Evolutionary conservation across 768 basidiomycete species (phyloP).

Genomic region (Kwoniella newhampshirensis): DNA sequence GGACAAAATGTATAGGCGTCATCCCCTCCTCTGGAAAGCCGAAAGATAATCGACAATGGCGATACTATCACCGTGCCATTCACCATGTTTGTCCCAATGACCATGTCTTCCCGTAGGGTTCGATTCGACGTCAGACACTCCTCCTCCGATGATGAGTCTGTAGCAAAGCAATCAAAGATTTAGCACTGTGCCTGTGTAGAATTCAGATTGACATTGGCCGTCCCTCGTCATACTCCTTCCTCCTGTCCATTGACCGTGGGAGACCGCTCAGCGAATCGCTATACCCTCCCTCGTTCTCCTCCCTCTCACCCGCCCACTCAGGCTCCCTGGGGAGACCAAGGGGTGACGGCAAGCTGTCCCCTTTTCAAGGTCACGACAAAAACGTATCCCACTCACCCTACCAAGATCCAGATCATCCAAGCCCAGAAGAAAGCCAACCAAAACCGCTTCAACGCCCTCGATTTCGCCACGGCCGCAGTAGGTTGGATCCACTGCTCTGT

Average conservation of each 20-base stretch:
- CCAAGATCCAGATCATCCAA: slow-evolving; percentile 44
- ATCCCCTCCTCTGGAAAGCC: too few species aligned
- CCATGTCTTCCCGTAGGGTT: slow-evolving; percentile 32
- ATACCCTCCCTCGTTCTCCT: background rate
- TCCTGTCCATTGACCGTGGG: background rate
- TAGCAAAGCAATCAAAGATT: too few species aligned
- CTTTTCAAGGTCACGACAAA: too few species aligned
- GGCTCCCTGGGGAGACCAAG: too few species aligned
- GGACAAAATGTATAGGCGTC: too few species aligned
- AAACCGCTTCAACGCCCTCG: slow-evolving; percentile 41
- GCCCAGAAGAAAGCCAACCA: slow-evolving; percentile 46
- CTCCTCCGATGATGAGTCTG: slow-evolving; percentile 43
- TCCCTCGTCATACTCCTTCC: too few species aligned
- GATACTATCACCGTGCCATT: slow-evolving; percentile 36
- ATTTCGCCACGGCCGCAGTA: slow-evolving; percentile 32
- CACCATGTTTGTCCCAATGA: slow-evolving; percentile 46
- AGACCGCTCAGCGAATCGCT: background rate
- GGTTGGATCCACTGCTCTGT: slow-evolving; percentile 36
- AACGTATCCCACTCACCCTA: slow-evolving; percentile 41
- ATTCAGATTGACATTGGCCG: too few species aligned
- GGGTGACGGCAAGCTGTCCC: too few species aligned
- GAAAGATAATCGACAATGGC: too few species aligned
- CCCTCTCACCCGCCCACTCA: background rate
- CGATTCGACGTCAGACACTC: slow-evolving; percentile 35
- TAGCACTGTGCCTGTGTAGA: too few species aligned